Base-by-base conservation (phyloP, 805 yeast genomes). In the Kodamaea leandrae region DNA sequence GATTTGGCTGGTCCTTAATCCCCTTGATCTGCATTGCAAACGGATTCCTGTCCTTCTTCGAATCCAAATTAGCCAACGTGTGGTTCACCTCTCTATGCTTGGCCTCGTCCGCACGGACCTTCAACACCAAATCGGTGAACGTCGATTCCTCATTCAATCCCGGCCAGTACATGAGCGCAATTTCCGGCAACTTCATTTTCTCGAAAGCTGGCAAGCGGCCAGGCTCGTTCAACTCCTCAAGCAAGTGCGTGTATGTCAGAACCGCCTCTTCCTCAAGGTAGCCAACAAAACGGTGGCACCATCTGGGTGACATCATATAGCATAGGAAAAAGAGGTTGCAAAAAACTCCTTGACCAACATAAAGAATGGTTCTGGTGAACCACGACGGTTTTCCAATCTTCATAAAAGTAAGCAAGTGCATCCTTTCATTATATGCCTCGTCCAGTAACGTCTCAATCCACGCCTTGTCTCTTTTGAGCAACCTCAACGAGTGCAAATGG, bases 71-170 rank as follows among this genome's bases (percentile, higher is more conserved):
- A 10, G 86, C 89, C 53, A 82, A 72, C 0, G 89, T 83, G 53
- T 83, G 90, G 61, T 83, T 83, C 20, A 83, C 89, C 54, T 83
- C 90, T 59, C 90, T 72, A 55, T 83, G 89, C 57, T 83, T 83
- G 29, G 87, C 82, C 59, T 83, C 90, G 53, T 83, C 90, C 1
- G 90, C 90, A 47, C 89, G 72, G 17, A 83, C 67, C 49, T 79
- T 72, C 44, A 72, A 68, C 35, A 83, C 65, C 54, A 83, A 68
- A 47, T 83, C 87, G 44, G 68, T 66, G 61, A 83, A 74, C 2
- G 77, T 63, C 19, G 83, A 68, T 17, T 77, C 54, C 21, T 71
- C 72, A 30, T 52, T 52, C 65, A 83, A 66, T 21, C 60, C 68
- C 14, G 75, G 70, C 86, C 87, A 83, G 61, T 83, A 83, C 43